Evolutionary conservation across 352 stramenopile species (phyloP).

Genomic region (Globisporangium carolinianum): DNA sequence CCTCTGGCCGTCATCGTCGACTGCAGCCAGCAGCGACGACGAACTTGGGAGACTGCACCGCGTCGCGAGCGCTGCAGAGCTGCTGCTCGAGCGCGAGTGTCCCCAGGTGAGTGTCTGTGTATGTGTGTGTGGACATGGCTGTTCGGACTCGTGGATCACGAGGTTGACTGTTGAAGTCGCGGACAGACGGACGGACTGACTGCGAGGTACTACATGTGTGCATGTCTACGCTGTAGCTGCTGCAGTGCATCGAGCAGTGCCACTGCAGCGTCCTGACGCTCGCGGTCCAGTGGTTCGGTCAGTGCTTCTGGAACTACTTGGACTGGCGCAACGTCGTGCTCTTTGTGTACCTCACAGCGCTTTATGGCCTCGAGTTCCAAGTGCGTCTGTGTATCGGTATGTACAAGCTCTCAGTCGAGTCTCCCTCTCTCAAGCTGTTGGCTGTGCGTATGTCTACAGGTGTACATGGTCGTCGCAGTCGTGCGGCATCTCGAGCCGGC

Average conservation of each 20-base stretch:
- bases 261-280: conserved; percentile 40
- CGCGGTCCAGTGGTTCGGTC: conserved; percentile 39
- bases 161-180: no score
- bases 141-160: no score
- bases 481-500: conserved; percentile 40
- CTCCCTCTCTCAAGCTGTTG: no score
- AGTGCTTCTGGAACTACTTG: conserved; percentile 70
- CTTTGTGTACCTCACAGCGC: conserved; percentile 40
- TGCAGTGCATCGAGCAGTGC: conserved; percentile 31
- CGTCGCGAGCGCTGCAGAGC: conserved; percentile 35
- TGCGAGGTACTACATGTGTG: neutral
- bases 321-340: conserved; percentile 54
- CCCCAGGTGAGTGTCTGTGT: conserved; percentile 25
- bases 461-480: conserved; percentile 39
- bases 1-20: conserved; percentile 26
- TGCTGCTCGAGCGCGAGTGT: conserved; percentile 39
- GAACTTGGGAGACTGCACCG: neutral
- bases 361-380: conserved; percentile 58
- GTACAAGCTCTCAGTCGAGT: no score
- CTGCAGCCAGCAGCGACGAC: neutral
- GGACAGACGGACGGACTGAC: no score
- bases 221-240: conserved; percentile 18
- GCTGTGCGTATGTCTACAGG: conserved; percentile 14
- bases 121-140: neutral
- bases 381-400: conserved; percentile 10